Evolutionary conservation across 345 rosid species (phyloP), one percentile per base, ranked within the genome.

Genomic region (Salix brachista): DNA sequence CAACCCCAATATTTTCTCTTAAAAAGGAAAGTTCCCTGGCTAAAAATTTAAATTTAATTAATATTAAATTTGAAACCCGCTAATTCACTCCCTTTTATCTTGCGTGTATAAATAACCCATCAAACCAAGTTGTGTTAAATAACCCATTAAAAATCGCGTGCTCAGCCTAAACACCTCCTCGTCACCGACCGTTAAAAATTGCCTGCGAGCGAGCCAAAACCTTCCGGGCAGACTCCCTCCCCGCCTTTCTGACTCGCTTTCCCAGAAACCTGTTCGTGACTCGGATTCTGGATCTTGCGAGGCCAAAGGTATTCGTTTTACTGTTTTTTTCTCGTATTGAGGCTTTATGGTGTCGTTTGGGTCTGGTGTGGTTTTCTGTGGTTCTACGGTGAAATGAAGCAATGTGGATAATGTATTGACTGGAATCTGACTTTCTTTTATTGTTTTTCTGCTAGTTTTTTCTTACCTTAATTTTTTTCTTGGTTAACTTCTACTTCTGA

Each of bases 201-300:
- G 23, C 39, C 8, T 66, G 78, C 58, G 64, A 42, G 75, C 28
- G 28, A 58, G 14, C 26, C 28, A 54, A 2, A 23, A 10, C 64
- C 64, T 58, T 67, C 4, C 79, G 80, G 26, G 73, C 76, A 68
- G 65, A 80, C 80, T 79, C 86, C 7, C 68, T 71, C 71, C 67
- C 72, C 75, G 72, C 73, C 75, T 28, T 68, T 44, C 41, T 71
- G 70, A 41, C n/a, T 68, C 74, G 73, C 60, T 11, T 69, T 70
- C 60, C 5, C 77, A 79, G 74, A 54, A 39, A 65, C 46, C 74
- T 61, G 61, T 42, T 52, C 25, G 11, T 48, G 64, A 70, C 23
- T 69, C 66, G 9, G 56, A 64, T 71, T 58, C 74, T 25, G 52
- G 52, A 62, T 56, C 30, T 76, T 62, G 28, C 11, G 5, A 58